Percentiles rank a stretch among this genome's conserved stretches.
Evolutionary conservation across 139 green algal species (phyloP).

Genomic region (Eudorina sp.): DNA sequence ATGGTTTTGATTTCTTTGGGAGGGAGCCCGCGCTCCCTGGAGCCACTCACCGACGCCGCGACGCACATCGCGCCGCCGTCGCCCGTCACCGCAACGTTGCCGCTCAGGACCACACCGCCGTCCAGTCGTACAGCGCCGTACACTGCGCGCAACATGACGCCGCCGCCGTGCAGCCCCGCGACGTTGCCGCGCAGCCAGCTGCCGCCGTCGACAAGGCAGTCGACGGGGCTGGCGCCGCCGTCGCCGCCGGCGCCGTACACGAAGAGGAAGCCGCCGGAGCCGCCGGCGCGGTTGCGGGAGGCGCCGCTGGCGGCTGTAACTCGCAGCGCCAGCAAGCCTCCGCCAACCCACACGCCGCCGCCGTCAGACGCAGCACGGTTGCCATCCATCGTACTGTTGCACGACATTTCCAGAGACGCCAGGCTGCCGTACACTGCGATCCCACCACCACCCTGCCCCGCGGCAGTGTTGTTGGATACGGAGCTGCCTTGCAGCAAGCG

Average conservation of each 20-base stretch:
- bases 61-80: background rate
- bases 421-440: background rate
- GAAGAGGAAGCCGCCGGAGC: slow-evolving; percentile 9
- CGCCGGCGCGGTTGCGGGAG: background rate
- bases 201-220: background rate
- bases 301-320: background rate
- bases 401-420: background rate
- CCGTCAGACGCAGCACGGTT: background rate
- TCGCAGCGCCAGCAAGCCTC: background rate
- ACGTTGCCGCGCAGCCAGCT: background rate
- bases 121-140: background rate
- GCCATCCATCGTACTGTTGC: background rate
- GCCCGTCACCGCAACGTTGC: background rate
- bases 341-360: background rate
- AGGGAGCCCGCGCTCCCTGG: background rate
- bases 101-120: background rate
- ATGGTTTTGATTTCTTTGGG: background rate
- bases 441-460: too few species aligned
- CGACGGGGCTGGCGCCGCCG: background rate
- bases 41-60: background rate
- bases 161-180: background rate
- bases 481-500: background rate
- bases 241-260: background rate
- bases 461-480: background rate
- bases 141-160: background rate